Base-by-base conservation (phyloP, 2,329 filamentous ascomycete species). In the Aotearoamyces nothofagi region DNA sequence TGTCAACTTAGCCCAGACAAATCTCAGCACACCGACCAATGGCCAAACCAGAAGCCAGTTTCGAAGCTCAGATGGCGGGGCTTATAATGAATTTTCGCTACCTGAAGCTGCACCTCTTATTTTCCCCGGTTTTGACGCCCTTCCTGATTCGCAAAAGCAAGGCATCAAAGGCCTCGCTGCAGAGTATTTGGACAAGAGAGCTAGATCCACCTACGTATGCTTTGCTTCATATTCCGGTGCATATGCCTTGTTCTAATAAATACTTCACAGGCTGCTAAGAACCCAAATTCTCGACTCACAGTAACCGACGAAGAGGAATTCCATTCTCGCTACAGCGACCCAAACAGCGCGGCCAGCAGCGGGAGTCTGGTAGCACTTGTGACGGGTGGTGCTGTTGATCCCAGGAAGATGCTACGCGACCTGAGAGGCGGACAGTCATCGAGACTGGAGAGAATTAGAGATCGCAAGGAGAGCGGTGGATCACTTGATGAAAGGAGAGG, bases 311-410 rank as follows among this genome's bases (percentile, higher is more conserved):
- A n/a, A n/a, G n/a, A n/a, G 5, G 43, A 47, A 11, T 64, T 65
- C 37, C 47, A 49, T 2, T 63, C 58, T 3, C 52, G 58, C 15
- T 62, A 58, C 38, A 54, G 56, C 8, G 61, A 69, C 34, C 62
- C 63, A 0, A 60, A 54, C 30, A 57, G 66, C 36, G 54, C 61
- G 1, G 58, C 56, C 24, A 60, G 55, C 38, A 61, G 53, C 15
- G 63, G 63, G 3, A 17, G 27, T 24, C 14, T 40, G 5, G 9
- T 33, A 9, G 30, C 34, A 5, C 24, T 40, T 1, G 19, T 40
- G 5, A 33, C 36, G 1, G 38, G 36, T 11, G 38, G 36, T 6
- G 15, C 3, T 19, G 23, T 29, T 12, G 25, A 22, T 10, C 26
- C 22, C 8, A 14, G 10, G 13, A 10, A 14, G 13, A 9, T 13